Conservation (phyloP, 768 basidiomycete genomes). For the Boletus tylopilopsis region DNA sequence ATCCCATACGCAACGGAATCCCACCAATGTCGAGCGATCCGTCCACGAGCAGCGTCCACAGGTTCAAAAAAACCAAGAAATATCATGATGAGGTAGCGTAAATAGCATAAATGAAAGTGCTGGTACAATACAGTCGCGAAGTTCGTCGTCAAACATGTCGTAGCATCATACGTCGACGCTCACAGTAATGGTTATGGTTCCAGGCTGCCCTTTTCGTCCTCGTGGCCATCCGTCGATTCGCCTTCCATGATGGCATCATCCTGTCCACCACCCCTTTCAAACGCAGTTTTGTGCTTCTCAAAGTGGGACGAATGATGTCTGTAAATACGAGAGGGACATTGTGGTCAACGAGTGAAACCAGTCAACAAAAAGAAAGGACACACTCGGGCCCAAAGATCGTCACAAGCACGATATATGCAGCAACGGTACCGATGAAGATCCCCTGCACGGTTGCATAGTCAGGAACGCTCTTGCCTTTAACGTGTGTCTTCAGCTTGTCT, state of each 20-base stretch:
- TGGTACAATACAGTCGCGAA: neutral
- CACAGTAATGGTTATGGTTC: slow-evolving; percentile 14
- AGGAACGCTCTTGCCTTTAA: slow-evolving; percentile 43
- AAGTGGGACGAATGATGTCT: slow-evolving; percentile 78
- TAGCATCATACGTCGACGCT: neutral
- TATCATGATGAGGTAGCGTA: neutral
- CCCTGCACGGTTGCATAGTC: slow-evolving; percentile 80
- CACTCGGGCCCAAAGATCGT: slow-evolving; percentile 78
- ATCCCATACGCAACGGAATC: too few species aligned
- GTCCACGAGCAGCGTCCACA: too few species aligned
- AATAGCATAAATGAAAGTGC: neutral
- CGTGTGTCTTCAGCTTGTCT: slow-evolving; percentile 43
- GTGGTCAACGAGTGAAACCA: neutral
- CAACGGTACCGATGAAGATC: slow-evolving; percentile 83
- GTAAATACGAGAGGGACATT: neutral
- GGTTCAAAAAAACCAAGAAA: too few species aligned
- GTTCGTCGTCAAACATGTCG: neutral
- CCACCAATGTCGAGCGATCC: too few species aligned
- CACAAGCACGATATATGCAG: slow-evolving; percentile 71
- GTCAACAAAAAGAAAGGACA: slow-evolving; percentile 26
- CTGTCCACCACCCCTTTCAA: slow-evolving; percentile 68
- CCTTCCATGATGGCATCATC: slow-evolving; percentile 42
- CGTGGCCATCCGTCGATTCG: slow-evolving; percentile 8
- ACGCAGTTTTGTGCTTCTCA: slow-evolving; percentile 76
- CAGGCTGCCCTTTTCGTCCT: slow-evolving; percentile 20